Evolutionary conservation across 106 monocot genomes (phyloP).

Genomic region (Platanthera guangdongensis): DNA sequence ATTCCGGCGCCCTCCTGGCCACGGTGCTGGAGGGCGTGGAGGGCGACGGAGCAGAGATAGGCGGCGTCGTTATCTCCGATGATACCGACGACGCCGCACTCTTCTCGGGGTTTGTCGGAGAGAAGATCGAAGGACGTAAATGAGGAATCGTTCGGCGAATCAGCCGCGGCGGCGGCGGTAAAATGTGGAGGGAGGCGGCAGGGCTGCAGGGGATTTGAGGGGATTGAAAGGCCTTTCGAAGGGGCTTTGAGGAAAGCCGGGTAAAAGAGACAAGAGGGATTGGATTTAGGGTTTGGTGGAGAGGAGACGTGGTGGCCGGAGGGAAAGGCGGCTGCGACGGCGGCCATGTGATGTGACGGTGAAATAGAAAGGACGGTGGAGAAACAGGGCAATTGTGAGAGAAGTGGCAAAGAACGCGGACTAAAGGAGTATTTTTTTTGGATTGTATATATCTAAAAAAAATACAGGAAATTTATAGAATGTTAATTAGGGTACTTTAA

Average conservation of each 20-base stretch:
- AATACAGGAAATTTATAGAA: too few relatives aligned
- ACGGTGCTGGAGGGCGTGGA: constrained; percentile 90
- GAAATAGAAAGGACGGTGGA: background rate
- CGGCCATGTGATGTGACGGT: background rate
- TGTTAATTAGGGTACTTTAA: too few relatives aligned
- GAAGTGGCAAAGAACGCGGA: too few relatives aligned
- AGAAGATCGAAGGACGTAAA: background rate
- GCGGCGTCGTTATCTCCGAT: constrained; percentile 75
- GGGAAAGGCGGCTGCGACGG: constrained; percentile 4
- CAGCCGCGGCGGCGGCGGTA: background rate
- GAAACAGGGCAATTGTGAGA: too few relatives aligned
- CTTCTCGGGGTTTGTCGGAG: constrained; percentile 57
- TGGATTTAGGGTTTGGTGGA: constrained; percentile 8
- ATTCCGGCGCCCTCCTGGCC: constrained; percentile 92
- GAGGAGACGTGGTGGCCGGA: background rate
- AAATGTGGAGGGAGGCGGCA: background rate
- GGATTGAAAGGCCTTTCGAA: background rate
- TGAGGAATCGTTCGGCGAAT: background rate
- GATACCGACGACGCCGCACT: constrained; percentile 90
- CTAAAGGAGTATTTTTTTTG: too few relatives aligned
- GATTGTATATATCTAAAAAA: too few relatives aligned
- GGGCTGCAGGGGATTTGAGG: background rate
- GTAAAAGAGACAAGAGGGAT: background rate
- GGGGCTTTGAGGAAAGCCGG: background rate
- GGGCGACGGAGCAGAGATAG: constrained; percentile 57